Evolutionary conservation across 768 basidiomycete species (phyloP).

Genomic region (Phylloporus arenicola): DNA sequence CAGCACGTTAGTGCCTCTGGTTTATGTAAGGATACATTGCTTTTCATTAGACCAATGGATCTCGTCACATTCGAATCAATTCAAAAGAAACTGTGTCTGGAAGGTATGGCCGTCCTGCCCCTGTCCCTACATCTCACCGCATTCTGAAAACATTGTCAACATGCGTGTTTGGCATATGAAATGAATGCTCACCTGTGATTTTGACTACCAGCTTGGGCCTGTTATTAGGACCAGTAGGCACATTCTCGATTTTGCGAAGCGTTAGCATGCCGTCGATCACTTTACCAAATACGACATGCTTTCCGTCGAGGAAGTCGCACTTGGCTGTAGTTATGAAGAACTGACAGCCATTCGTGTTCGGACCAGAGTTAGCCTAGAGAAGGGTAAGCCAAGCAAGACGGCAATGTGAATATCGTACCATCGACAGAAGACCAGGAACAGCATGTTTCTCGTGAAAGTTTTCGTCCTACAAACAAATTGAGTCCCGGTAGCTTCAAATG

Average conservation of each 20-base stretch:
- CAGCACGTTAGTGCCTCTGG: too few relatives aligned
- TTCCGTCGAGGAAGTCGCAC: constrained; percentile 93
- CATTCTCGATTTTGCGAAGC: constrained; percentile 92
- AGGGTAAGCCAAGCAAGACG: constrained; percentile 1
- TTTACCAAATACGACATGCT: constrained; percentile 89
- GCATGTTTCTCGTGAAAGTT: constrained; percentile 90
- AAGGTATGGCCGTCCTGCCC: not conserved
- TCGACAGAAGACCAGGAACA: constrained; percentile 81
- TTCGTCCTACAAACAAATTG: constrained; percentile 63
- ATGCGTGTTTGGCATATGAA: not conserved
- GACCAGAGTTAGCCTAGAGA: constrained; percentile 85
- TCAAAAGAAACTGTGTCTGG: too few relatives aligned
- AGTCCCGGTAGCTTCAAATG: not conserved
- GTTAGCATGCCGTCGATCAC: constrained; percentile 94
- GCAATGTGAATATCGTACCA: constrained; percentile 47
- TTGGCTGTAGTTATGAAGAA: constrained; percentile 97
- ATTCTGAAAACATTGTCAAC: constrained; percentile 34
- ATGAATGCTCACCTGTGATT: constrained; percentile 59
- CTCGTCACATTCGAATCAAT: not conserved
- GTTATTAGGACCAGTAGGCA: constrained; percentile 87
- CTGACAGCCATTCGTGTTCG: constrained; percentile 93
- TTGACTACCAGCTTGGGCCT: constrained; percentile 85
- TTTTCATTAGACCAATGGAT: not conserved
- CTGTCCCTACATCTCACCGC: constrained; percentile 49
- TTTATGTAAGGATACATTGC: not conserved